Evolutionary conservation across 2,329 filamentous ascomycete species (phyloP).

Genomic region (Claviceps sp.): DNA sequence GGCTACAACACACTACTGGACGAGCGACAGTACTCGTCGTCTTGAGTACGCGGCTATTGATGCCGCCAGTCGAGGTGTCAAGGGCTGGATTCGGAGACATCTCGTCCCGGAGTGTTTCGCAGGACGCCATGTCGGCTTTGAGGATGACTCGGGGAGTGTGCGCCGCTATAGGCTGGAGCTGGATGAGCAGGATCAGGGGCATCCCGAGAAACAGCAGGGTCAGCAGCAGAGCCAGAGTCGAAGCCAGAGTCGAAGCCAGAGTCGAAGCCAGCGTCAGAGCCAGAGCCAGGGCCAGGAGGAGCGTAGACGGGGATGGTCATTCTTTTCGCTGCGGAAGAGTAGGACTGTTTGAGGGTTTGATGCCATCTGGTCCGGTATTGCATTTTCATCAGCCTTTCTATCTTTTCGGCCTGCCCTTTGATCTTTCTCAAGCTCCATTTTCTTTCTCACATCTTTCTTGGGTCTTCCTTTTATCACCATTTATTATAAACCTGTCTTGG

Average conservation of each 20-base stretch:
- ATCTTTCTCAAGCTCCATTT: background rate
- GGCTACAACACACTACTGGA: constrained; percentile 54
- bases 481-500: constrained; percentile 5
- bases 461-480: constrained; percentile 3
- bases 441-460: constrained; percentile 4
- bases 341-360: constrained; percentile 1
- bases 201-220: constrained; percentile 10
- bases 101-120: constrained; percentile 49
- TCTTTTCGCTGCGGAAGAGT: constrained; percentile 17
- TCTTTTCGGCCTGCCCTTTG: too few species aligned
- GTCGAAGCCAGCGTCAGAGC: too few species aligned
- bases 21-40: constrained; percentile 46
- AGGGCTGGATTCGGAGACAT: constrained; percentile 44
- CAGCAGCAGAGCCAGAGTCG: too few species aligned
- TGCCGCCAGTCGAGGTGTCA: constrained; percentile 44
- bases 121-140: constrained; percentile 40
- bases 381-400: too few species aligned
- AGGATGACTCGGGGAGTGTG: constrained; percentile 50
- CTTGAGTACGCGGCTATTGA: constrained; percentile 56
- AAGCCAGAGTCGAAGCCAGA: too few species aligned
- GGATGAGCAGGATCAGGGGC: constrained; percentile 31
- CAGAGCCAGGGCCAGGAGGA: background rate
- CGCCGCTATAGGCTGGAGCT: constrained; percentile 47
- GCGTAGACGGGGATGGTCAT: constrained; percentile 12
- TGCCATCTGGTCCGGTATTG: too few species aligned